Conservation (phyloP, 2,329 filamentous ascomycete genomes). For the Aspergillus pseudonomiae region DNA sequence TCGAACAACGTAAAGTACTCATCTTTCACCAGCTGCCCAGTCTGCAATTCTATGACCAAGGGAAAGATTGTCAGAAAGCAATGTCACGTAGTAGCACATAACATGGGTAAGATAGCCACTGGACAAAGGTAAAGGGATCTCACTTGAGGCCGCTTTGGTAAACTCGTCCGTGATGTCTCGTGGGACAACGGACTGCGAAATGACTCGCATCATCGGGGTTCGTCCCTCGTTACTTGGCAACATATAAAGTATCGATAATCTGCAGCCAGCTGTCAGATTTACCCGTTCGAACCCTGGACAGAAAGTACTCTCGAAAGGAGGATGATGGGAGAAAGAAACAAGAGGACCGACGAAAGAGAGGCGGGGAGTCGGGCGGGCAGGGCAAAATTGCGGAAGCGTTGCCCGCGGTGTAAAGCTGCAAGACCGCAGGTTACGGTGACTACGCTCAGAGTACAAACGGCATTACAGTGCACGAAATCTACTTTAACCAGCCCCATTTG, state of each 20-base stretch:
- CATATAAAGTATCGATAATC: conserved; percentile 30
- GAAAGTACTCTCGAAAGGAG: conserved; percentile 6
- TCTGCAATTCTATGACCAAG: conserved; percentile 63
- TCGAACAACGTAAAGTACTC: conserved; percentile 92
- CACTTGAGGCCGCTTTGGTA: conserved; percentile 55
- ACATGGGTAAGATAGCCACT: neutral
- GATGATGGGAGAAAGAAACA: conserved; percentile 11
- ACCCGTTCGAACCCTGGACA: conserved; percentile 14
- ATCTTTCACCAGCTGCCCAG: conserved; percentile 91
- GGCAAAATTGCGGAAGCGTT: conserved; percentile 23
- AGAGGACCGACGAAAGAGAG: conserved; percentile 21
- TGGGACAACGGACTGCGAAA: conserved; percentile 42
- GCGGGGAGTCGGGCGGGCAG: conserved; percentile 25
- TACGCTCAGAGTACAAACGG: conserved; percentile 4
- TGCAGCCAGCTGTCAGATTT: conserved; percentile 30
- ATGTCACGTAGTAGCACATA: neutral
- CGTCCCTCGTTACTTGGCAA: conserved; percentile 38
- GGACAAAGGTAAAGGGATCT: conserved; percentile 7
- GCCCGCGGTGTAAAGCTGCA: conserved; percentile 1
- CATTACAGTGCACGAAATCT: neutral
- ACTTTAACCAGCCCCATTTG: conserved; percentile 3
- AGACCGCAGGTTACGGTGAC: neutral
- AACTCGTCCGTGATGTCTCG: conserved; percentile 62
- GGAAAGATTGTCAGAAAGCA: conserved; percentile 13
- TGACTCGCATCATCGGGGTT: conserved; percentile 33